Evolutionary conservation across 176 grass and related monocot species (phyloP).

Genomic region (Triticum monococcum): DNA sequence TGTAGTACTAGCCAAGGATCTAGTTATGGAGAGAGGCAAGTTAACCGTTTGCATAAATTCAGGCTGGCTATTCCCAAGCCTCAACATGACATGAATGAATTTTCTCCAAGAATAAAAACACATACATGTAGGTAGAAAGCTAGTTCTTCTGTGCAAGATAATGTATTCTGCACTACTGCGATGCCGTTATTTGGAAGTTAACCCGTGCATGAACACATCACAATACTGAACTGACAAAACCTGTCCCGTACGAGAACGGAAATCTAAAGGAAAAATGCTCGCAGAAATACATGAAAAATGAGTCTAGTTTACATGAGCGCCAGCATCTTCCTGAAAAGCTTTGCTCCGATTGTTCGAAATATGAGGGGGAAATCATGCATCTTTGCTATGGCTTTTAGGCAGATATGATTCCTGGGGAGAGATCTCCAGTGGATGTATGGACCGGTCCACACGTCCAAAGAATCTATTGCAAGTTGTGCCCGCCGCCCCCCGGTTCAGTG

Average conservation of each 20-base stretch:
- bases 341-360: constrained; percentile 37
- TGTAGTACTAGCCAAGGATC: not conserved
- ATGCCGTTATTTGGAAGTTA: not conserved
- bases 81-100: not conserved
- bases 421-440: constrained; percentile 23
- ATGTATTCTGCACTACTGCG: not conserved
- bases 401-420: constrained; percentile 47
- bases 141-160: not conserved
- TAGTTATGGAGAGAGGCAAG: not conserved
- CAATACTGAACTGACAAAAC: not conserved
- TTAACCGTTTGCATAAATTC: not conserved
- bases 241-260: not conserved
- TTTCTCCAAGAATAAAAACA: not conserved
- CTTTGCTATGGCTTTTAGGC: constrained; percentile 17
- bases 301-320: not conserved
- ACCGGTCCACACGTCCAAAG: not conserved
- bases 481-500: not conserved
- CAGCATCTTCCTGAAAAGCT: constrained; percentile 33
- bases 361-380: constrained; percentile 47
- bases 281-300: constrained; percentile 24
- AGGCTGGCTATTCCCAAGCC: not conserved
- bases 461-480: constrained; percentile 34
- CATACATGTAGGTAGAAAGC: not conserved
- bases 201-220: not conserved
- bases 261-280: constrained; percentile 18